Evolutionary conservation across 169 alveolate genomes (phyloP).

Genomic region (Plasmodium cynomolgi): DNA sequence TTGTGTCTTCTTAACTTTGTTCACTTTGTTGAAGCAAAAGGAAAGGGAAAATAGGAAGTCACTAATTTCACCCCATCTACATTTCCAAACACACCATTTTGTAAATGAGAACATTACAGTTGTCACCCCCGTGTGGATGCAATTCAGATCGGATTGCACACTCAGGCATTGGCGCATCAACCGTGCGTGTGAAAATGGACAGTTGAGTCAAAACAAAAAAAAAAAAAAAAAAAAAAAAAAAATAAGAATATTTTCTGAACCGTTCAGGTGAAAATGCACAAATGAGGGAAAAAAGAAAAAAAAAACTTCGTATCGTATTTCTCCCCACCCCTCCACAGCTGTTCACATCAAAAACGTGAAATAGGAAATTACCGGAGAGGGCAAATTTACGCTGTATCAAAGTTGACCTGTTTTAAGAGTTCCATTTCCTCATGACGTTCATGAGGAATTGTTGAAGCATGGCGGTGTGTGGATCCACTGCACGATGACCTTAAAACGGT

Average conservation of each 20-base stretch:
- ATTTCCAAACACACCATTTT: background rate
- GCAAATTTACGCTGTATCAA: background rate
- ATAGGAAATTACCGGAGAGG: background rate
- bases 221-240: no score
- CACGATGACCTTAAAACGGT: background rate
- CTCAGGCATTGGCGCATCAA: background rate
- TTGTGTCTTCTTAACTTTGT: background rate
- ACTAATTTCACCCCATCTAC: background rate
- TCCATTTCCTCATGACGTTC: background rate
- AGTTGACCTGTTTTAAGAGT: background rate
- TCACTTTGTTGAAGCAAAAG: background rate
- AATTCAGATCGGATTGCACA: background rate
- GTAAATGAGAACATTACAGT: background rate
- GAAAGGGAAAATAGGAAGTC: background rate
- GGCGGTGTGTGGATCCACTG: background rate
- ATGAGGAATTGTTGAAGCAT: background rate
- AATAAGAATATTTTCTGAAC: background rate
- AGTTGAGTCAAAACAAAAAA: background rate
- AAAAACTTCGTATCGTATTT: background rate
- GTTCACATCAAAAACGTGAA: background rate
- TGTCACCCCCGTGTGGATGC: background rate
- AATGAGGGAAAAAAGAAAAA: background rate
- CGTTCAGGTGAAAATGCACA: background rate
- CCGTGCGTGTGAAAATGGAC: background rate
- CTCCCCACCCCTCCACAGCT: background rate